phyloP scores from a whole-genome alignment of 345 rosid species.

The Aquilaria sinensis region DNA sequence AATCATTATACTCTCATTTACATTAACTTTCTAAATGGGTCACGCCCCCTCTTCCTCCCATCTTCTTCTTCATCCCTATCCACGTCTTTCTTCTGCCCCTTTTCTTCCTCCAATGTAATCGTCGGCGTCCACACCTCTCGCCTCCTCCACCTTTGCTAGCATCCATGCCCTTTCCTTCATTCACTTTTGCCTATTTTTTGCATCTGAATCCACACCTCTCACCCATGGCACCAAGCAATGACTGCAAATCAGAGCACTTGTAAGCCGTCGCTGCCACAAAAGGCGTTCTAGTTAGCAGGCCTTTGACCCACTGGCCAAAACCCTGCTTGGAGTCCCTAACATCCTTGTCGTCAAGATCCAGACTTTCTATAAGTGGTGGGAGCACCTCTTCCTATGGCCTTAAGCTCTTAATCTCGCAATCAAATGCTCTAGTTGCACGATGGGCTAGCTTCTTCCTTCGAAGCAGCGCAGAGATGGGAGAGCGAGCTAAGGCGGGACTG shows the following conservation, averaged over 20 bases:
- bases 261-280: slow-evolving; percentile 40
- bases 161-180: too few species aligned
- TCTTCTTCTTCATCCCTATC: too few species aligned
- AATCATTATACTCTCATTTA: too few species aligned
- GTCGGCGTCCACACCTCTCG: too few species aligned
- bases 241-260: slow-evolving; percentile 65
- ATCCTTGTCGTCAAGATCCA: slow-evolving; percentile 70
- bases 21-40: too few species aligned
- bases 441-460: slow-evolving; percentile 44
- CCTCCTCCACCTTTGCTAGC: too few species aligned
- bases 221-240: slow-evolving; percentile 81
- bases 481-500: slow-evolving; percentile 50
- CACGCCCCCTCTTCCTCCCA: too few species aligned
- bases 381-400: slow-evolving; percentile 53
- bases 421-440: slow-evolving; percentile 38
- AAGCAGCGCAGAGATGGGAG: slow-evolving; percentile 44
- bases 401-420: slow-evolving; percentile 71
- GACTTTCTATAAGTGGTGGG: slow-evolving; percentile 81
- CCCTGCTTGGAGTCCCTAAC: slow-evolving; percentile 46
- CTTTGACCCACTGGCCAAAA: slow-evolving; percentile 85
- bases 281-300: slow-evolving; percentile 61
- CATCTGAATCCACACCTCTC: slow-evolving; percentile 3
- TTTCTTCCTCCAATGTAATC: too few species aligned
- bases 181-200: too few species aligned
- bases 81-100: too few species aligned